phyloP scores from a whole-genome alignment of 441 rosid species.

The Adansonia madagascariensis region DNA sequence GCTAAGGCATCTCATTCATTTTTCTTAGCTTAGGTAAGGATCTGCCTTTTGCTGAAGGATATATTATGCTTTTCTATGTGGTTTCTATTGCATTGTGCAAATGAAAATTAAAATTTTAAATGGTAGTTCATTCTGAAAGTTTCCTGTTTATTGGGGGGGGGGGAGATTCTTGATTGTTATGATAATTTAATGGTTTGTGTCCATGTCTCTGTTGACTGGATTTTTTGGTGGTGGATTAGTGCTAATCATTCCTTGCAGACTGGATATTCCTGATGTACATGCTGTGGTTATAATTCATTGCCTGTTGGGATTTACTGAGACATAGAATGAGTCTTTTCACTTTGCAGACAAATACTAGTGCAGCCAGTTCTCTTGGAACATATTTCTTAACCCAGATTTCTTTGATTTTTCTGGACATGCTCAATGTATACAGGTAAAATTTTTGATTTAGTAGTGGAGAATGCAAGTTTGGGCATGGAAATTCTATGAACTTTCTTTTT shows the following conservation, averaged over 20 bases:
- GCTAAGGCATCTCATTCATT: background rate
- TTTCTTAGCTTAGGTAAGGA: background rate
- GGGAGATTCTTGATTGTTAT: background rate
- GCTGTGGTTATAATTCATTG: background rate
- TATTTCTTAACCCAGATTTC: slow-evolving; percentile 89
- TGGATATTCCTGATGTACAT: background rate
- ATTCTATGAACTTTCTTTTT: background rate
- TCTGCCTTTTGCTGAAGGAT: background rate
- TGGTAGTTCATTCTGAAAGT: background rate
- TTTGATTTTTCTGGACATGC: slow-evolving; percentile 95
- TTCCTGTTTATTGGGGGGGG: background rate
- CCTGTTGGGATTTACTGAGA: slow-evolving; percentile 8
- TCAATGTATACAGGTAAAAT: slow-evolving; percentile 89
- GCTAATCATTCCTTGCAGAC: slow-evolving; percentile 5
- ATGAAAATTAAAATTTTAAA: background rate
- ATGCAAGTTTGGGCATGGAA: slow-evolving; percentile 1
- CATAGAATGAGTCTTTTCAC: slow-evolving; percentile 11
- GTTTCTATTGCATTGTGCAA: slow-evolving; percentile 3
- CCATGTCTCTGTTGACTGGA: background rate
- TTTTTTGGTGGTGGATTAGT: slow-evolving; percentile 6
- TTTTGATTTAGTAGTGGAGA: background rate
- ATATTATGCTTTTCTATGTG: background rate
- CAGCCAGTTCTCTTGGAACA: slow-evolving; percentile 90
- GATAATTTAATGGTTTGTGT: background rate
- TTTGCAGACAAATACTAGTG: slow-evolving; percentile 99